phyloP scores from a whole-genome alignment of 2,329 filamentous ascomycete species.

The Cladosporium cucumerinum region DNA sequence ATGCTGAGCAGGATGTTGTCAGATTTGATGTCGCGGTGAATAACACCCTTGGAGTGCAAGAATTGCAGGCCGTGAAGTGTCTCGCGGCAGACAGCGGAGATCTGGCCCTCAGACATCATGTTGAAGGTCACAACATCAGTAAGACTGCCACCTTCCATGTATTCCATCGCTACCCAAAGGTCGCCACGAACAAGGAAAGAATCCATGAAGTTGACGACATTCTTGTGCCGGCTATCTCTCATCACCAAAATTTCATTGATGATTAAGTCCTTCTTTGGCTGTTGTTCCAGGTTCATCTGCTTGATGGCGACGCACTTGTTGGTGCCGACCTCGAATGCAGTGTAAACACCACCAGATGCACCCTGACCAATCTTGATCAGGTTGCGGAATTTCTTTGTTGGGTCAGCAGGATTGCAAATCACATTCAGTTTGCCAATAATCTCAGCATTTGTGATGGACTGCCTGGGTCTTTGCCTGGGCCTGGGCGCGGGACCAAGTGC shows the following conservation, averaged over 20 bases:
- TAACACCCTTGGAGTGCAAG: slow-evolving; percentile 94
- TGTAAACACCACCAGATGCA: slow-evolving; percentile 92
- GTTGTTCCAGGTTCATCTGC: slow-evolving; percentile 98
- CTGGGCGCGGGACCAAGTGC: slow-evolving; percentile 58
- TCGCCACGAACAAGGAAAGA: slow-evolving; percentile 88
- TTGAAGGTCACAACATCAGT: slow-evolving; percentile 99
- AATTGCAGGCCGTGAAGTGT: slow-evolving; percentile 89
- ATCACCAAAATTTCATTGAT: slow-evolving; percentile 99
- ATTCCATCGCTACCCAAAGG: slow-evolving; percentile 99
- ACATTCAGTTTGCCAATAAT: slow-evolving; percentile 78
- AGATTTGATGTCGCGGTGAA: slow-evolving; percentile 98
- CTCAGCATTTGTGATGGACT: slow-evolving; percentile 68
- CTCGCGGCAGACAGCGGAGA: slow-evolving; percentile 92
- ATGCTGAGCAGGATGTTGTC: slow-evolving; percentile 94
- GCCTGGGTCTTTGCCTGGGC: slow-evolving; percentile 72
- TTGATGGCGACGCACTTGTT: slow-evolving; percentile 96
- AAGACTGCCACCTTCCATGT: slow-evolving; percentile 96
- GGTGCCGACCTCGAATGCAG: slow-evolving; percentile 77
- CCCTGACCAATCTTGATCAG: slow-evolving; percentile 96
- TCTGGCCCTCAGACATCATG: slow-evolving; percentile 97
- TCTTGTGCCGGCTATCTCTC: slow-evolving; percentile 97
- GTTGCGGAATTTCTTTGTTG: slow-evolving; percentile 78
- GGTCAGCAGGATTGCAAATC: slow-evolving; percentile 88
- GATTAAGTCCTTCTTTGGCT: slow-evolving; percentile 97
- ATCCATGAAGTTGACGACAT: slow-evolving; percentile 99